Conservation (phyloP, 805 yeast species). For the Kodamaea sagamina region DNA sequence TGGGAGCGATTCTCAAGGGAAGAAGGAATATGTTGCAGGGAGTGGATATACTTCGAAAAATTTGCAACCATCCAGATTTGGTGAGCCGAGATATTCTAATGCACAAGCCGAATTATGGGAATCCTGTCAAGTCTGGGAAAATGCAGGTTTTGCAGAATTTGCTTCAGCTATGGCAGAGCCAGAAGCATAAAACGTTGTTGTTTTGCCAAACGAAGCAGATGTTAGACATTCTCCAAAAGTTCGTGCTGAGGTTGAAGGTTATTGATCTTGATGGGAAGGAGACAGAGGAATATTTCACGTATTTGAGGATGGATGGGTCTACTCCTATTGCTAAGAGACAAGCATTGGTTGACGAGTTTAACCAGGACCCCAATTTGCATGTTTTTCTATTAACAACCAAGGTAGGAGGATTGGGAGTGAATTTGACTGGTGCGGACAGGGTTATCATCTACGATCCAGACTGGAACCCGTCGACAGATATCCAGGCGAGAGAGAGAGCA, state of each 20-base stretch:
- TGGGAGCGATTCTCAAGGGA: constrained; percentile 70
- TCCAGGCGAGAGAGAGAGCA: constrained; percentile 95
- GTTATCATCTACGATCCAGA: constrained; percentile 96
- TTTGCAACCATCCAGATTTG: constrained; percentile 95
- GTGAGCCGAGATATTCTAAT: constrained; percentile 46
- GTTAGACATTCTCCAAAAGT: constrained; percentile 81
- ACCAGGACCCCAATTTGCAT: constrained; percentile 54
- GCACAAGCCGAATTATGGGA: constrained; percentile 51
- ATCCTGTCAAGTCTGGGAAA: constrained; percentile 74
- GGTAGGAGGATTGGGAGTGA: constrained; percentile 95
- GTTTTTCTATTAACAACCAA: constrained; percentile 87
- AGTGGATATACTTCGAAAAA: constrained; percentile 84
- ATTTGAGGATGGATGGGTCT: constrained; percentile 90
- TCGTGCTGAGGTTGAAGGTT: constrained; percentile 46
- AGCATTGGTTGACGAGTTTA: constrained; percentile 76
- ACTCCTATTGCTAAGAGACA: constrained; percentile 82
- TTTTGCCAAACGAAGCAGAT: constrained; percentile 93
- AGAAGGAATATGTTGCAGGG: constrained; percentile 83
- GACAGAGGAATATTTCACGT: constrained; percentile 36
- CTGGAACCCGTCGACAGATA: constrained; percentile 98
- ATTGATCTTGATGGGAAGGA: constrained; percentile 14
- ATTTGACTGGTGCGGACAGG: constrained; percentile 91
- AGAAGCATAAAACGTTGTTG: constrained; percentile 77
- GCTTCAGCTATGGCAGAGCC: constrained; percentile 70
- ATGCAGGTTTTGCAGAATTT: constrained; percentile 84